Conservation (phyloP, 129 eudicot genomes). For the Artemisia argyi region DNA sequence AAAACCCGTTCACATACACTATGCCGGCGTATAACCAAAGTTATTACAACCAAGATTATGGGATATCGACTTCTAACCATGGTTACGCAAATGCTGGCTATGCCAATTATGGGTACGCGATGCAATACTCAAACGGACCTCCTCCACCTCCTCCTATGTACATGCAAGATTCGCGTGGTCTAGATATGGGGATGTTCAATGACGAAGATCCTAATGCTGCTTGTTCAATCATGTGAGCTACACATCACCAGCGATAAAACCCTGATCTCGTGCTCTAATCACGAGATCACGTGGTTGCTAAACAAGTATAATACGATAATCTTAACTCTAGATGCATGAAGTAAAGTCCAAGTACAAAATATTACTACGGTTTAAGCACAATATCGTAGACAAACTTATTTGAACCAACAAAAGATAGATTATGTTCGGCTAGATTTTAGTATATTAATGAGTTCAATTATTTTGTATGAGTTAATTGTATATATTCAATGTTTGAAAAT, state of each 20-base stretch:
- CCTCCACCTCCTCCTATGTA: slow-evolving; percentile 37
- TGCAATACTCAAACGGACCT: slow-evolving; percentile 38
- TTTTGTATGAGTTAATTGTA: not conserved
- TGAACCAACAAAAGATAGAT: no score
- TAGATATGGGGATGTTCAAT: slow-evolving; percentile 52
- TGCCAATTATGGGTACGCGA: slow-evolving; percentile 30
- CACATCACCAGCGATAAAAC: not conserved
- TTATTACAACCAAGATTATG: slow-evolving; percentile 42
- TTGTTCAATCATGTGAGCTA: slow-evolving; percentile 58
- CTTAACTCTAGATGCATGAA: not conserved
- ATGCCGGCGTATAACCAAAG: slow-evolving; percentile 26
- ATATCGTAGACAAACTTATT: not conserved
- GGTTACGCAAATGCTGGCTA: slow-evolving; percentile 33
- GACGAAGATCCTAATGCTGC: slow-evolving; percentile 77
- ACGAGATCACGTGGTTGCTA: slow-evolving; percentile 6
- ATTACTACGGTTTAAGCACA: not conserved
- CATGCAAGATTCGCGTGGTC: slow-evolving; percentile 17
- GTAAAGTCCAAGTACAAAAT: not conserved
- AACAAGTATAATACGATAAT: not conserved
- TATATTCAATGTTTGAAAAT: slow-evolving; percentile 10
- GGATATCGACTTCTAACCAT: slow-evolving; percentile 27
- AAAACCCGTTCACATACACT: slow-evolving; percentile 28
- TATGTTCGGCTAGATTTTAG: slow-evolving; percentile 7
- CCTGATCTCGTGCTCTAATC: not conserved
- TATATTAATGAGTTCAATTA: not conserved